phyloP scores from a whole-genome alignment of 177 flowering plant genomes.

The Vitis hybrid region DNA sequence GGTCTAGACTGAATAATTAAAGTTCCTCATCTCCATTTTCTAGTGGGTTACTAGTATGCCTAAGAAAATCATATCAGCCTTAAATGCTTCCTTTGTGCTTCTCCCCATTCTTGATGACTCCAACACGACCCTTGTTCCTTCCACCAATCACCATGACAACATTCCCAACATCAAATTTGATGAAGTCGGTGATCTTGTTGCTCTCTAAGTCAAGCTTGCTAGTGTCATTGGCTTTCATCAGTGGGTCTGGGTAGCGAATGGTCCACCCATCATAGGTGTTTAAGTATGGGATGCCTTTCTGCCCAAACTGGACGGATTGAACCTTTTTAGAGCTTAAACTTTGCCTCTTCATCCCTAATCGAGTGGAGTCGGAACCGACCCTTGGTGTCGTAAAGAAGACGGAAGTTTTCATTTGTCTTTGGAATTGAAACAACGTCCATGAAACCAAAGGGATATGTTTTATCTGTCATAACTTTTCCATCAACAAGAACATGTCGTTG shows the following conservation, averaged over 20 bases:
- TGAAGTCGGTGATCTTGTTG: conserved; percentile 34
- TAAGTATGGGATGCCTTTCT: conserved; percentile 37
- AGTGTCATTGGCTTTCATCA: conserved; percentile 39
- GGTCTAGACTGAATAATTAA: no score
- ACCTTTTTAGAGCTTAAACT: conserved; percentile 44
- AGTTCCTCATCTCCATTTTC: no score
- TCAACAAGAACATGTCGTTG: conserved; percentile 38
- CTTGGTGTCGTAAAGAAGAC: conserved; percentile 38
- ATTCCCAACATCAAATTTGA: conserved; percentile 40
- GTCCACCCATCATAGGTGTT: conserved; percentile 41
- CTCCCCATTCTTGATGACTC: conserved; percentile 36
- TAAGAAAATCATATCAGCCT: no score
- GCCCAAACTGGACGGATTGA: conserved; percentile 30
- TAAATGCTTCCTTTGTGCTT: conserved; percentile 14
- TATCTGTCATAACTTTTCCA: conserved; percentile 39
- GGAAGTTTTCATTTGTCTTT: conserved; percentile 37
- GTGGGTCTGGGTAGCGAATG: conserved; percentile 38
- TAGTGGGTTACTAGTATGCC: no score
- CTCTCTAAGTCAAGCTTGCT: conserved; percentile 32
- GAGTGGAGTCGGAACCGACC: conserved; percentile 42
- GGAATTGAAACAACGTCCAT: conserved; percentile 43
- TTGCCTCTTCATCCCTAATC: conserved; percentile 37
- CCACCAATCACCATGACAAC: conserved; percentile 43
- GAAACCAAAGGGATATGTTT: conserved; percentile 39
- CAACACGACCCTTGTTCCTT: conserved; percentile 37